phyloP scores from a whole-genome alignment of 495 filamentous ascomycete genomes.

The Neurospora intermedia region DNA sequence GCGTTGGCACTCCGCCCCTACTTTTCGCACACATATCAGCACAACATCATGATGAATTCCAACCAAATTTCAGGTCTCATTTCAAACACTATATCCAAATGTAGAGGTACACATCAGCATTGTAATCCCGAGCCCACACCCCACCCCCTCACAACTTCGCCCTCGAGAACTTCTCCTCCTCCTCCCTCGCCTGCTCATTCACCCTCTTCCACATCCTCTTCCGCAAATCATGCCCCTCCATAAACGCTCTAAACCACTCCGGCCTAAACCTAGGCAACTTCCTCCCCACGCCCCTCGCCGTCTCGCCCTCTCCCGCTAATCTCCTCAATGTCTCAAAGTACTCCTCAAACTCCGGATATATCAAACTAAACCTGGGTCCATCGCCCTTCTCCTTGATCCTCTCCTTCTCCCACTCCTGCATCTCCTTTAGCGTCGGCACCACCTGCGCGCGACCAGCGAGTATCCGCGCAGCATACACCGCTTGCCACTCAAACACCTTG shows the following conservation, averaged over 20 bases:
- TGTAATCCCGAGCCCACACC: background rate
- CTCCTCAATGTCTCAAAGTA: constrained; percentile 42
- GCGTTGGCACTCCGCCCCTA: background rate
- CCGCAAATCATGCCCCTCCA: constrained; percentile 35
- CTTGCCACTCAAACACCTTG: constrained; percentile 35
- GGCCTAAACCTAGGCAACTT: constrained; percentile 35
- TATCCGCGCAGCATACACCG: constrained; percentile 25
- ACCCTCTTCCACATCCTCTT: constrained; percentile 39
- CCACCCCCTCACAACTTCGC: background rate
- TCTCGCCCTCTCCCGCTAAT: constrained; percentile 36
- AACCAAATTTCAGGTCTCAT: background rate
- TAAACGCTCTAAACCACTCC: constrained; percentile 40
- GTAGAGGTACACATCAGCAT: background rate
- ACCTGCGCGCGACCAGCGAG: constrained; percentile 29
- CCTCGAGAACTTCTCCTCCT: background rate
- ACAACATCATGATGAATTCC: background rate
- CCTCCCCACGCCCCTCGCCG: constrained; percentile 21
- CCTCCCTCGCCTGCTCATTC: constrained; percentile 21
- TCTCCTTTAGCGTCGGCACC: constrained; percentile 32
- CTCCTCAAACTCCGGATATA: constrained; percentile 43
- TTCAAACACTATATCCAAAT: background rate
- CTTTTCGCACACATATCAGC: background rate
- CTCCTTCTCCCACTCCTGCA: constrained; percentile 41
- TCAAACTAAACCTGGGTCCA: constrained; percentile 34
- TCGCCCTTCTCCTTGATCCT: constrained; percentile 41